These are phyloP conservation scores for Dianthus caryophyllus DNA, from an alignment of 148 eudicot species.

Conservation along the genomic window DNA sequence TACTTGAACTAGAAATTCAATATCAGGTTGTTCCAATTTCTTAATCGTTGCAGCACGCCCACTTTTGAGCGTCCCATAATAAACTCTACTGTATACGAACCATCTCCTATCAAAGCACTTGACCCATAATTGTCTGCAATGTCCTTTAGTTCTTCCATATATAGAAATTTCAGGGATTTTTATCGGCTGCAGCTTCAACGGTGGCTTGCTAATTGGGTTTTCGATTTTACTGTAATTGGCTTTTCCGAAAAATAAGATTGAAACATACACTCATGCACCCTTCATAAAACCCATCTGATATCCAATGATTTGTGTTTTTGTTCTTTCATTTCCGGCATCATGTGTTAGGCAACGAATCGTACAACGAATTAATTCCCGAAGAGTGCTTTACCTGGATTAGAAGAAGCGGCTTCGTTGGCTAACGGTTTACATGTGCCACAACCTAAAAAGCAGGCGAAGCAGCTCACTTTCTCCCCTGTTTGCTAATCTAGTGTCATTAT, in stretches of 20 bases:
- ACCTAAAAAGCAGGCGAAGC: constrained; percentile 34
- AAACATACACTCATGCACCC: constrained; percentile 5
- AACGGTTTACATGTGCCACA: constrained; percentile 15
- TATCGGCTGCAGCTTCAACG: constrained; percentile 48
- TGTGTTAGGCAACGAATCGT: not conserved
- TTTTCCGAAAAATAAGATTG: constrained; percentile 20
- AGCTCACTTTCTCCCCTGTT: constrained; percentile 22
- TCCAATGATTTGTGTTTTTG: not conserved
- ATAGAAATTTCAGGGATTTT: constrained; percentile 53
- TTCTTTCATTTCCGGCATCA: not conserved
- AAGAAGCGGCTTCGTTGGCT: constrained; percentile 20
- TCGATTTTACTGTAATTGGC: constrained; percentile 30
- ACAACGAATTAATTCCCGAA: not conserved
- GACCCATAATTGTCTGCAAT: constrained; percentile 72
- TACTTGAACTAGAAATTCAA: constrained; percentile 59
- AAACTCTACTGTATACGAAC: constrained; percentile 85
- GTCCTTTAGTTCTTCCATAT: constrained; percentile 64
- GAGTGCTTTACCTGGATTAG: constrained; percentile 24
- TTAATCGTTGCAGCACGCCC: constrained; percentile 73
- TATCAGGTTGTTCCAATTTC: constrained; percentile 76
- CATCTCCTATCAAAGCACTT: constrained; percentile 77
- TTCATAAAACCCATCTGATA: no score
- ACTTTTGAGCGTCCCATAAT: constrained; percentile 48
- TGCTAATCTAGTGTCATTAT: constrained; percentile 12
- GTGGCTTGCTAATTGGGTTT: constrained; percentile 42